Evolutionary conservation across 108 stramenopile genomes (phyloP).

Genomic region (Pseudonitzschia pungens): DNA sequence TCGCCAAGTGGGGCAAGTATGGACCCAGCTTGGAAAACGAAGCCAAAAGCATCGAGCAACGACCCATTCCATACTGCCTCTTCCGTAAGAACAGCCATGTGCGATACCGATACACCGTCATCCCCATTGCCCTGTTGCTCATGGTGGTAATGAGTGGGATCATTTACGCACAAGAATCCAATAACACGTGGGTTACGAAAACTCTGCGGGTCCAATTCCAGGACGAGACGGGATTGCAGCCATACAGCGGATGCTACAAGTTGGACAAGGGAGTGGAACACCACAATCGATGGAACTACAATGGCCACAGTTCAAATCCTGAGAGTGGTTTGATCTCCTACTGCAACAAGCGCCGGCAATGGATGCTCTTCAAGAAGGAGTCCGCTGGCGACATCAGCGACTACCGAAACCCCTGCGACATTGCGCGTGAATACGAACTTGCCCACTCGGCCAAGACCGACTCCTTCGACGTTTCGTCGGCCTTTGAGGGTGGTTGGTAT

Average conservation of each 20-base stretch:
- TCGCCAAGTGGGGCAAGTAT: conserved; percentile 10
- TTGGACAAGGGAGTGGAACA: too few relatives aligned
- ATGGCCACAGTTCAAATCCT: neutral
- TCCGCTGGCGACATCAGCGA: too few relatives aligned
- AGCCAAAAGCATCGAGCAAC: conserved; percentile 1
- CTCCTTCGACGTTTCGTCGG: neutral
- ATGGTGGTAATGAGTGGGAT: neutral
- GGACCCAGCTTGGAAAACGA: neutral
- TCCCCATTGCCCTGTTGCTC: neutral
- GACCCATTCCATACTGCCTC: neutral
- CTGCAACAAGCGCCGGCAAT: neutral
- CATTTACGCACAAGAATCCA: neutral
- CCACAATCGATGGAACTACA: neutral
- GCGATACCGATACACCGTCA: neutral
- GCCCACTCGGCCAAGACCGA: neutral
- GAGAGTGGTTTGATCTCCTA: neutral
- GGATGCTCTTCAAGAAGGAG: neutral
- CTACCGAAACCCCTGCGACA: too few relatives aligned
- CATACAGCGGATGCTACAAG: conserved; percentile 2
- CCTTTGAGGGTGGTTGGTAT: neutral
- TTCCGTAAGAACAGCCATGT: conserved; percentile 3
- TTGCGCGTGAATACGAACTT: neutral
- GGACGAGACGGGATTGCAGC: neutral
- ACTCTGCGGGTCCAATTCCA: conserved; percentile 7
- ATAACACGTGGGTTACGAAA: neutral